Conservation (phyloP, 2,329 filamentous ascomycete species). For the Stemphylium beticola region DNA sequence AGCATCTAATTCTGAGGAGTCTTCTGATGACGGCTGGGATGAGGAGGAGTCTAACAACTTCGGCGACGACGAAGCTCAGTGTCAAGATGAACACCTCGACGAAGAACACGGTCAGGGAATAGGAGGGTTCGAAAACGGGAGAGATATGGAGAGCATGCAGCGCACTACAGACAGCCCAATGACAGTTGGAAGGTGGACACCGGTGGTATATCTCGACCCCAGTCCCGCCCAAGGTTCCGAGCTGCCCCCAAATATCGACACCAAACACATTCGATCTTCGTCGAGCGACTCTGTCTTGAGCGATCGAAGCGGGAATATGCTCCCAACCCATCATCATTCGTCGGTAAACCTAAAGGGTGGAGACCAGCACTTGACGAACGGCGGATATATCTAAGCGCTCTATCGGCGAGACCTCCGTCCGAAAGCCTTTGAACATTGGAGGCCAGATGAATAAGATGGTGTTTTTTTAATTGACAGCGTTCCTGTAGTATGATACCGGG, state of each 20-base stretch:
- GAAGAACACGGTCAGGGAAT: no score
- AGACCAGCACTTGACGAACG: no score
- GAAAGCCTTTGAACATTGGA: no score
- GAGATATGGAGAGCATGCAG: background rate
- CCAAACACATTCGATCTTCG: no score
- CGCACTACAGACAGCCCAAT: background rate
- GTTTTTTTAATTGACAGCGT: background rate
- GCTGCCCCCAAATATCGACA: background rate
- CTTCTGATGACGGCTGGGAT: background rate
- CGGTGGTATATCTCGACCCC: background rate
- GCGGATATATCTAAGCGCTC: no score
- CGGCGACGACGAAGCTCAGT: background rate
- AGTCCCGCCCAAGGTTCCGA: background rate
- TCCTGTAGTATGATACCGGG: background rate
- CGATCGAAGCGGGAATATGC: no score
- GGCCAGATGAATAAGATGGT: background rate
- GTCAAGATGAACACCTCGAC: no score
- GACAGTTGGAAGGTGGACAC: background rate
- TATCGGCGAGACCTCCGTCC: no score
- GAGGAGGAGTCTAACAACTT: background rate
- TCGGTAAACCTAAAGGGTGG: no score
- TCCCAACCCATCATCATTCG: no score
- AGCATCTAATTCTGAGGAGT: background rate
- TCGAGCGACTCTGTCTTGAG: no score
- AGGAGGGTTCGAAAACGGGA: background rate